Base-by-base conservation (phyloP, 2,329 filamentous ascomycete genomes). In the Aspergillus sp. region DNA sequence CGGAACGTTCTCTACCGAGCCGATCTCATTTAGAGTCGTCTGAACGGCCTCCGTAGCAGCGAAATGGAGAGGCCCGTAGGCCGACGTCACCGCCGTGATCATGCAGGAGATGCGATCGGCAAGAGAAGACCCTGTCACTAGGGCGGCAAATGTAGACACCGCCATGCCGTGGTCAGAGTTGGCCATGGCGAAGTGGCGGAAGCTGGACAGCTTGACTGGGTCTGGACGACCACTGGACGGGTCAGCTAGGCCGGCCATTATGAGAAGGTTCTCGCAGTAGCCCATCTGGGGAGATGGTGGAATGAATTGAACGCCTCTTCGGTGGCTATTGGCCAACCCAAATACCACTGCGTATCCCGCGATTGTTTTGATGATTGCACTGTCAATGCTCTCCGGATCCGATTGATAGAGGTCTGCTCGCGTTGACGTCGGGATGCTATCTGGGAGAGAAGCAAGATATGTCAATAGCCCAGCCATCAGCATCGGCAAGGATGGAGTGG, bases 111-210 rank as follows among this genome's bases (percentile, higher is more conserved):
- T 65, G 0, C 81, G 81, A 59, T 84, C 82, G 0, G 83, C 77
- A 9, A 84, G 65, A 0, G 79, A 80, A 50, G 77, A 81, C 6
- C 81, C 80, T 16, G 83, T 80, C 52, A 83, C 79, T 13, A 84
- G 68, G 29, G 82, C 75, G 1, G 81, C 79, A 1, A 81, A 80
- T 0, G 81, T 83, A 2, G 79, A 80, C 60, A 80, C 78, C 58
- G 83, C 82, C 64, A 84, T 79, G 54, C 83, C 82, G 61, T 85
- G 81, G 58, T 85, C 82, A 2, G 80, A 78, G 56, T 82, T 80
- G 19, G 84, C 74, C 50, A 83, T 78, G 60, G 81, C 81, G 2
- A 84, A 72, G 5, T 75, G 73, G 49, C 83, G 78, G 14, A 84
- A n/a, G 57, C 74, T 76, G 45, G 77, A 78, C 5, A 83, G 67